These are phyloP conservation scores for Coccomyxa sp. DNA, from an alignment of 139 green algal species.

Conservation along the genomic window DNA sequence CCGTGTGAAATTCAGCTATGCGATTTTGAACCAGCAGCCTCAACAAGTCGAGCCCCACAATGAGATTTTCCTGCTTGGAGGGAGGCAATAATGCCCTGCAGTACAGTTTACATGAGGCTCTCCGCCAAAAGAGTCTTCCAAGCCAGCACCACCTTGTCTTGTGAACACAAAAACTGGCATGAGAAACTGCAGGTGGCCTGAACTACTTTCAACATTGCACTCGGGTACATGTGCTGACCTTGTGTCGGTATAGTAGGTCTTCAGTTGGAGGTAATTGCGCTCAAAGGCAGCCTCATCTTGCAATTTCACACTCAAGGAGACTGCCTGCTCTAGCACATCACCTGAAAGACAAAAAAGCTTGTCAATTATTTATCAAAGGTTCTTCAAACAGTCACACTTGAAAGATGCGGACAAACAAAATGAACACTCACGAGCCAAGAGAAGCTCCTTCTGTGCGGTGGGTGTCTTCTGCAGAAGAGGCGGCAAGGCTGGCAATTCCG, in stretches of 20 bases:
- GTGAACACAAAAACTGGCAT: neutral
- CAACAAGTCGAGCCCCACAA: slow-evolving; percentile 86
- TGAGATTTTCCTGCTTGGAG: slow-evolving; percentile 57
- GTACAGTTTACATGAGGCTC: neutral
- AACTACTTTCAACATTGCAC: neutral
- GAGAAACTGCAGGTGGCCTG: no score
- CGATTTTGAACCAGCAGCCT: slow-evolving; percentile 91
- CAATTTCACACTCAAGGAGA: slow-evolving; percentile 69
- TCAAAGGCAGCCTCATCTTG: slow-evolving; percentile 86
- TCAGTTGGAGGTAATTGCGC: slow-evolving; percentile 83
- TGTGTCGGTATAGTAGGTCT: slow-evolving; percentile 85
- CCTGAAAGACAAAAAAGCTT: slow-evolving; percentile 35
- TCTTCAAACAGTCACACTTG: neutral
- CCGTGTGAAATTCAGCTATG: slow-evolving; percentile 96
- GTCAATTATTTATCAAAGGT: neutral
- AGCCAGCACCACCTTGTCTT: neutral
- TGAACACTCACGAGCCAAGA: slow-evolving; percentile 64
- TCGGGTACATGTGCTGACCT: slow-evolving; percentile 27
- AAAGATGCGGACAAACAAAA: neutral
- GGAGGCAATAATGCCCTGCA: slow-evolving; percentile 50
- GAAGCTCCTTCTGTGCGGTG: slow-evolving; percentile 68
- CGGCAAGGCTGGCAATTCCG: slow-evolving; percentile 68
- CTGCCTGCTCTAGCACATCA: slow-evolving; percentile 83
- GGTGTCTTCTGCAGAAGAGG: slow-evolving; percentile 53
- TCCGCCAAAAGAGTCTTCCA: neutral